Base-by-base conservation (phyloP, 176 grass and related monocot species). In the Panicum miliaceum region DNA sequence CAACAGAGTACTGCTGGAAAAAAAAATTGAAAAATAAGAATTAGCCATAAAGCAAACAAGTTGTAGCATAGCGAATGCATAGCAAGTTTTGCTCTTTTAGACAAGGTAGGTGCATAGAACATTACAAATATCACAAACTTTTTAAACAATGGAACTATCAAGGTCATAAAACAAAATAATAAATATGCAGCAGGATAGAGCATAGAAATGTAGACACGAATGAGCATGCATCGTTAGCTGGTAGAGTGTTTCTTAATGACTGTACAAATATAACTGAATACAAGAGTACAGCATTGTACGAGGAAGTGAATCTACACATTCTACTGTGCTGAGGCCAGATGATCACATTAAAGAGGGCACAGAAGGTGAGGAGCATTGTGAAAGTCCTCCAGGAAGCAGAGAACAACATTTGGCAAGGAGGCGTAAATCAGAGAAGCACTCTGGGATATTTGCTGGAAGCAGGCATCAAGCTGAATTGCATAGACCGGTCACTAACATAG, bases 1-100 rank as follows among this genome's bases (percentile, higher is more conserved):
- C 86, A 6, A 94, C 29, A 45, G 88, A 94, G 62, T 50, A 52
- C 94, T 97, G 81, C 38, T 80, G 82, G 23, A 10, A 51, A 81
- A 45, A 58, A 56, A 56, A 37, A 0, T 79, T 65, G n/a, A 79
- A 26, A 75, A 76, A 19, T 1, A 78, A 56, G 7, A 69, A 58
- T 73, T 43, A 62, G 51, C 71, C 46, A 77, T 35, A 51, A 41
- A 22, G 60, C 45, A 92, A 75, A n/a, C 34, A 73, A 3, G 19
- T 43, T 73, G 10, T 42, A 83, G 20, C 20, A 64, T 20, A 40
- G 7, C 29, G 41, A 67, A n/a, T 25, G 20, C 20, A 64, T 20
- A 40, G 7, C 40, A 41, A 67, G 29, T 20, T 36, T 26, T 41
- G 13, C 58, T 82, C 29, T 45, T 29, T 29, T 46, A 59, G 47